These are phyloP conservation scores for Pyricularia pennisetigena DNA, from an alignment of 2,329 filamentous ascomycete genomes.

Conservation along the genomic window DNA sequence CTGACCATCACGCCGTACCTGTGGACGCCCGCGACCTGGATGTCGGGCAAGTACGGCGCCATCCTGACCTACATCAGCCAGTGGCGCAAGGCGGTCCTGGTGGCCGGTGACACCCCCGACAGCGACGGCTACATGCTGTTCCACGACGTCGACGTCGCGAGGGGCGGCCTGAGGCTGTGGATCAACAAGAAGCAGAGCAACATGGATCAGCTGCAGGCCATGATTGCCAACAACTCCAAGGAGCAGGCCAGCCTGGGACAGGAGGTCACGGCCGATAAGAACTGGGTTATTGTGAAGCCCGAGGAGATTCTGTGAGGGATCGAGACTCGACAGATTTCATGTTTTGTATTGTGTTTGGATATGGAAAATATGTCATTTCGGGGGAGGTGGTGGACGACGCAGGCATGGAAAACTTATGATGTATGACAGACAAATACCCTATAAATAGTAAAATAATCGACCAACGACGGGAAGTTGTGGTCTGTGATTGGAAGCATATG, in stretches of 20 bases:
- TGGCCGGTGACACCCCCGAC: slow-evolving; percentile 1
- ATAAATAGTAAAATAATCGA: not conserved
- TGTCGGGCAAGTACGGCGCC: slow-evolving; percentile 1
- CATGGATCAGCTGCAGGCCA: slow-evolving; percentile 1
- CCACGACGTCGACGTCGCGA: not conserved
- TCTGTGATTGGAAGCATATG: not conserved
- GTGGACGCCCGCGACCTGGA: slow-evolving; percentile 4
- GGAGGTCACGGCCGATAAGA: slow-evolving; percentile 2
- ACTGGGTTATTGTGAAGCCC: slow-evolving; percentile 1
- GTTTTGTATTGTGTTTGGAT: not conserved
- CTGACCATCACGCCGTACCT: slow-evolving; percentile 3
- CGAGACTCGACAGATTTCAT: not conserved
- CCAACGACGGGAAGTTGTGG: too few species aligned
- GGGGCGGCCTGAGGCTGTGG: not conserved
- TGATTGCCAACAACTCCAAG: not conserved
- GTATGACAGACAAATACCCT: not conserved
- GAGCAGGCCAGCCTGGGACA: not conserved
- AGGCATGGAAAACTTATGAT: not conserved
- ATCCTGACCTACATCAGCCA: slow-evolving; percentile 2
- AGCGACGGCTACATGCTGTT: slow-evolving; percentile 5
- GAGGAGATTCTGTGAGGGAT: not conserved
- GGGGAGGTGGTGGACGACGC: not conserved
- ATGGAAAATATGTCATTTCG: not conserved
- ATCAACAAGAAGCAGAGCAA: slow-evolving; percentile 2
- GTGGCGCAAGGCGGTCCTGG: not conserved